phyloP scores from a whole-genome alignment of 495 filamentous ascomycete species.

The Penicillium angulare region DNA sequence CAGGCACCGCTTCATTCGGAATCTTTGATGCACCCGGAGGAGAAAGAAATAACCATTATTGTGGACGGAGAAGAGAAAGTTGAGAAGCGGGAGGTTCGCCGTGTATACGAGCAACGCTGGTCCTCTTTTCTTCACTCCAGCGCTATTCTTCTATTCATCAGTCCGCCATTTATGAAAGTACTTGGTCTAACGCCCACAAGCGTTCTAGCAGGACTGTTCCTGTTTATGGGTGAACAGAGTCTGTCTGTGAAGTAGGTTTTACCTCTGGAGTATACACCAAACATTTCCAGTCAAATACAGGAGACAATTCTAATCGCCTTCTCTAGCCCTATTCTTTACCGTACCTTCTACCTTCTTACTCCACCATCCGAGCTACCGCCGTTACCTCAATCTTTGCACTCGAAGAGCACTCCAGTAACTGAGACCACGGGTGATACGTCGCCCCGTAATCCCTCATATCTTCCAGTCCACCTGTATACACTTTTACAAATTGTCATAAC shows the following conservation, averaged over 20 bases:
- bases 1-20: slow-evolving; percentile 72
- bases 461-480: slow-evolving; percentile 63
- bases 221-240: slow-evolving; percentile 75
- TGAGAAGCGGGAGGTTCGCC: slow-evolving; percentile 38
- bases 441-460: slow-evolving; percentile 38
- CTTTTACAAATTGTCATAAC: slow-evolving; percentile 60
- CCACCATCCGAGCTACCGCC: slow-evolving; percentile 63
- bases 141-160: slow-evolving; percentile 60
- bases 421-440: slow-evolving; percentile 4
- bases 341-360: slow-evolving; percentile 62
- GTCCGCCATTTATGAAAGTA: slow-evolving; percentile 67
- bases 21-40: slow-evolving; percentile 57
- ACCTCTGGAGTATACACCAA: neutral
- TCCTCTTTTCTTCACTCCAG: slow-evolving; percentile 61
- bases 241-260: slow-evolving; percentile 58
- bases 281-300: too few species aligned
- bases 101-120: slow-evolving; percentile 70
- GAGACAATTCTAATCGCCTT: neutral
- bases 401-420: neutral
- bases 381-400: slow-evolving; percentile 45
- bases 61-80: slow-evolving; percentile 42
- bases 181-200: slow-evolving; percentile 67
- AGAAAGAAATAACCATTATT: slow-evolving; percentile 35
- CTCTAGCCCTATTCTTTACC: slow-evolving; percentile 57
- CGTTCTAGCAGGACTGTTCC: slow-evolving; percentile 65